These are phyloP conservation scores for Spinellus fusiger DNA, from an alignment of 192 early-diverging fungal species.

Conservation along the genomic window DNA sequence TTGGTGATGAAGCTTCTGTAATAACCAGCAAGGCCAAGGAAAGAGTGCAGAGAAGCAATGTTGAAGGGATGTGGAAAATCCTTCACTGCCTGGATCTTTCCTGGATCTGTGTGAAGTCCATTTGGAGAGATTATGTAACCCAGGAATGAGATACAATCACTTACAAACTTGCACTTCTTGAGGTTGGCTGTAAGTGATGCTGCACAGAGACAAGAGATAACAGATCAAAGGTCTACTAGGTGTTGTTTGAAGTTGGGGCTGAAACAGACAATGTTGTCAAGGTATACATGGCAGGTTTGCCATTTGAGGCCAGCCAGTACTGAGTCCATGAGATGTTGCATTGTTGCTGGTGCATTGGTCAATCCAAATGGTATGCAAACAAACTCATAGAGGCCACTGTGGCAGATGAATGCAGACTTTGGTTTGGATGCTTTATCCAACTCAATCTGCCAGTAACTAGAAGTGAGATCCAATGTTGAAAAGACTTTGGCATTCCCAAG, in stretches of 20 bases:
- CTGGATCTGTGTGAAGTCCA: slow-evolving; percentile 3
- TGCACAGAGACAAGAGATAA: slow-evolving; percentile 1
- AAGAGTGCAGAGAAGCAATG: not conserved
- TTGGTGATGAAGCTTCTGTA: slow-evolving; percentile 9
- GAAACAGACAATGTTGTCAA: slow-evolving; percentile 42
- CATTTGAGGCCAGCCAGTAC: slow-evolving; percentile 22
- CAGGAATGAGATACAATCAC: not conserved
- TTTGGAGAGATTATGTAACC: slow-evolving; percentile 14
- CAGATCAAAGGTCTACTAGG: slow-evolving; percentile 11
- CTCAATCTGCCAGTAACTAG: slow-evolving; percentile 34
- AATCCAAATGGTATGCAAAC: slow-evolving; percentile 26
- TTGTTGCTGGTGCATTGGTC: slow-evolving; percentile 22
- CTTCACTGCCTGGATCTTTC: slow-evolving; percentile 2
- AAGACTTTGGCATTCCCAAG: slow-evolving; percentile 26
- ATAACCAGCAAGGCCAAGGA: slow-evolving; percentile 18
- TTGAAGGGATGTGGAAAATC: not conserved
- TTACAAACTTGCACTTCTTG: slow-evolving; percentile 12
- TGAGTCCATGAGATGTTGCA: slow-evolving; percentile 32
- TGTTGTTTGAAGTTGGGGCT: slow-evolving; percentile 28
- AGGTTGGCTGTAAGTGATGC: not conserved
- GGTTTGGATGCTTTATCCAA: slow-evolving; percentile 2
- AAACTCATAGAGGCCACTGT: slow-evolving; percentile 26
- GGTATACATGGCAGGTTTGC: slow-evolving; percentile 29
- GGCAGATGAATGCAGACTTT: slow-evolving; percentile 7
- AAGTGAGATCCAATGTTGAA: slow-evolving; percentile 36